These are phyloP conservation scores for Euryodendron excelsum DNA, from an alignment of 148 eudicot species.

Conservation along the genomic window DNA sequence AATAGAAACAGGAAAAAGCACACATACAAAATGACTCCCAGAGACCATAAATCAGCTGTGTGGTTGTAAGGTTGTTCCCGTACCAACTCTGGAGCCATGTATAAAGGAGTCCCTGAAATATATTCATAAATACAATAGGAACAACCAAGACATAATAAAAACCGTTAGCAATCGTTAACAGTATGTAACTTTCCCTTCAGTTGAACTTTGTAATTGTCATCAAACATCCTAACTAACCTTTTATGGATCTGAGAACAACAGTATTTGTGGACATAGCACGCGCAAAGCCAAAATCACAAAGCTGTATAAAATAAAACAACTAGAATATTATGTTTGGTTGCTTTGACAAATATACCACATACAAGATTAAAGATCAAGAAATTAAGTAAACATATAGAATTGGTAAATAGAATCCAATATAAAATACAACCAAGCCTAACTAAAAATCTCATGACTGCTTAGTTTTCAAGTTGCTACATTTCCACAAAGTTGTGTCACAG, in stretches of 20 bases:
- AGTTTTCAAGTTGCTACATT: not conserved
- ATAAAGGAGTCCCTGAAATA: constrained; percentile 85
- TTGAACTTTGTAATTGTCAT: not conserved
- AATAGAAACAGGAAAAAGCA: constrained; percentile 4
- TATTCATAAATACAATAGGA: not conserved
- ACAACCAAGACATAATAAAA: not conserved
- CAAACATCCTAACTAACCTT: constrained; percentile 55
- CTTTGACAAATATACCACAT: not conserved
- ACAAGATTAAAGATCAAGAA: not conserved
- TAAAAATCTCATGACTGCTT: not conserved
- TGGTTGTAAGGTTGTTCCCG: constrained; percentile 99
- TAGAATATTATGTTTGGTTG: not conserved
- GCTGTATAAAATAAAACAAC: constrained; percentile 46
- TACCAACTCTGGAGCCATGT: constrained; percentile 99
- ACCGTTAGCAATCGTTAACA: not conserved
- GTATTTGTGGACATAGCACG: constrained; percentile 99
- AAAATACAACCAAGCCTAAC: not conserved
- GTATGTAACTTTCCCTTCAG: constrained; percentile 1
- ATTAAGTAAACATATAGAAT: not conserved
- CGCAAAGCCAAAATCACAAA: constrained; percentile 99
- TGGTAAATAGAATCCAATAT: not conserved
- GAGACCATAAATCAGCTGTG: constrained; percentile 99
- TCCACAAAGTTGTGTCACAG: not conserved
- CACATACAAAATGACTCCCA: constrained; percentile 94
- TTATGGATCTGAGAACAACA: constrained; percentile 91